phyloP scores from a whole-genome alignment of 306 rosid species.

The Acacia confusa region DNA sequence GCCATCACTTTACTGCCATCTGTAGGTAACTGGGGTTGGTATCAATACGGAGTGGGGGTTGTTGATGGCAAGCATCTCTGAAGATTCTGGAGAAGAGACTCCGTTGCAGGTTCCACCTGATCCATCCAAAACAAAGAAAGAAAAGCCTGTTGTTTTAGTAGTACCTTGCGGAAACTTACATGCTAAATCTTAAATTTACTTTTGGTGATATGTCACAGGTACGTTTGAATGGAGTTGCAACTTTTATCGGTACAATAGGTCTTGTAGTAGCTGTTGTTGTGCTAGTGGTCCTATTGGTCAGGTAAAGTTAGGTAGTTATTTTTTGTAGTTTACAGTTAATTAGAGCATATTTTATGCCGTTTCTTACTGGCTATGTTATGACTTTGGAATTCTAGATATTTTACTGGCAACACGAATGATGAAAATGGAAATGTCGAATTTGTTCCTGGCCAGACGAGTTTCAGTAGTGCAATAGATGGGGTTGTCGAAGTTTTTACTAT shows the following conservation, averaged over 20 bases:
- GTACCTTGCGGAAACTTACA: neutral
- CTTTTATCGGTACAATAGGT: slow-evolving; percentile 94
- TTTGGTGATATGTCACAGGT: slow-evolving; percentile 61
- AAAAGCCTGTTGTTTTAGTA: slow-evolving; percentile 30
- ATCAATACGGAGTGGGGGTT: slow-evolving; percentile 99
- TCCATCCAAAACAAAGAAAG: slow-evolving; percentile 28
- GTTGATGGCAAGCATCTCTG: slow-evolving; percentile 98
- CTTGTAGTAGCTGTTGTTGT: slow-evolving; percentile 83
- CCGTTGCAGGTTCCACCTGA: slow-evolving; percentile 76
- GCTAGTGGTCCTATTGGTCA: slow-evolving; percentile 76
- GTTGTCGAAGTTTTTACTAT: slow-evolving; percentile 83
- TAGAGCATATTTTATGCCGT: slow-evolving; percentile 9
- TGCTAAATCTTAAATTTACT: slow-evolving; percentile 29
- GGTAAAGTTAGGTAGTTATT: slow-evolving; percentile 48
- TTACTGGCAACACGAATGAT: slow-evolving; percentile 63
- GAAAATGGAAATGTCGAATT: slow-evolving; percentile 50
- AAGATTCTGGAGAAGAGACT: slow-evolving; percentile 97
- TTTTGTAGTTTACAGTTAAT: neutral
- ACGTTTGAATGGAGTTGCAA: slow-evolving; percentile 97
- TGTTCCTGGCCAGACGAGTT: slow-evolving; percentile 52
- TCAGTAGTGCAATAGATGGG: slow-evolving; percentile 54
- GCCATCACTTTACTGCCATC: slow-evolving; percentile 26
- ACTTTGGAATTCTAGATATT: slow-evolving; percentile 61
- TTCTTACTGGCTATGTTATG: slow-evolving; percentile 32
- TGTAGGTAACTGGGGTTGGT: slow-evolving; percentile 94